A percentile compares a stretch with the other conserved stretches of the same genome.
Evolutionary conservation across 768 basidiomycete species (phyloP).

Genomic region (Kwoniella pini): DNA sequence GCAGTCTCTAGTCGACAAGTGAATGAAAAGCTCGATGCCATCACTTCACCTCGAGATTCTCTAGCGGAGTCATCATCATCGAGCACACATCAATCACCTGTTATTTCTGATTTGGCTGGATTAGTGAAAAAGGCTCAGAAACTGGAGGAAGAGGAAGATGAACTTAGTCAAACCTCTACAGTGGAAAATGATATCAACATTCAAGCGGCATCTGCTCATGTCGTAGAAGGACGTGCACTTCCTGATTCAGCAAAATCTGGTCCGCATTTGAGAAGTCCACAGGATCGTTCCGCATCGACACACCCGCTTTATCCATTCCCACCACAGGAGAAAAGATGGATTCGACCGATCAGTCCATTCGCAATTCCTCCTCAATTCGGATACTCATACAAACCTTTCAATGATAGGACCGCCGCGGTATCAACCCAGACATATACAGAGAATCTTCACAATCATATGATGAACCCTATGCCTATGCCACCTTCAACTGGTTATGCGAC

Average conservation of each 20-base stretch:
- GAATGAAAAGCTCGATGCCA: conserved; percentile 7
- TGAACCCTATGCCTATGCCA: no score
- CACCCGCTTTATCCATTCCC: not conserved
- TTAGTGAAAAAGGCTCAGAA: not conserved
- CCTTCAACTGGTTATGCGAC: no score
- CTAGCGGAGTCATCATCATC: not conserved
- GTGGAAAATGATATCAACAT: not conserved
- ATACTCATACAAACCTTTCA: not conserved
- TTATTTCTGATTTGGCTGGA: not conserved
- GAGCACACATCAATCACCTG: not conserved
- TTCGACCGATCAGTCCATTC: not conserved
- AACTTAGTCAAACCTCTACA: not conserved
- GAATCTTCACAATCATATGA: no score
- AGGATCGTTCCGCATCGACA: no score
- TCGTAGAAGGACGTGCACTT: no score
- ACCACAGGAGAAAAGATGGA: no score
- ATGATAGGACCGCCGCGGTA: no score
- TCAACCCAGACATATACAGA: no score
- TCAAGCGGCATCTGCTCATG: not conserved
- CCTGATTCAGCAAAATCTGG: no score
- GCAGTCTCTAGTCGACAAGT: not conserved
- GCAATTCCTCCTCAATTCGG: not conserved
- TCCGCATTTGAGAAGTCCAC: no score
- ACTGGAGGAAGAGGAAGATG: not conserved
- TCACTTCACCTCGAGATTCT: conserved; percentile 2